Evolutionary conservation across 306 rosid genomes (phyloP), one percentile per base, ranked within the genome.

Genomic region (Quercus suber): DNA sequence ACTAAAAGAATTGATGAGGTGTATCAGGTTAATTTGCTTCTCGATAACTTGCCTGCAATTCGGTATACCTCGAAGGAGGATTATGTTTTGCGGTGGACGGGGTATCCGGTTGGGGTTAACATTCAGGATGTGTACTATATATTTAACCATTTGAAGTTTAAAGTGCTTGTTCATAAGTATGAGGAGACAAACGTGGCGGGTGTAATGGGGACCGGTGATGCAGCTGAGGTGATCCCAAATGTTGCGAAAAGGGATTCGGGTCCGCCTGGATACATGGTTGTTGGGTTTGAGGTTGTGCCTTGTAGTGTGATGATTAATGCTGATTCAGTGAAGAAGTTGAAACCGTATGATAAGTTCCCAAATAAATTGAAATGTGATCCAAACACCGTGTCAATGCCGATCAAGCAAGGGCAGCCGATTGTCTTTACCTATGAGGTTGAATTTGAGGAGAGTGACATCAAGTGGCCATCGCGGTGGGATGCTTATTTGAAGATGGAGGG

Each of bases 401-500:
- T 90, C 71, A 92, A 89, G 70, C 91, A 89, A 83, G 95, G 92
- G 59, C 91, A 94, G 79, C 88, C 98, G 0, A 20, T 94, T 71
- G 81, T 81, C 18, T 94, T 94, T 85, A 81, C 97, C 5, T 94
- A 90, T 79, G 98, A 94, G 80, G 96, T 94, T 3, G 81, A 88
- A 5, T 94, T 94, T 60, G 97, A 92, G 88, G 94, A 92, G 86
- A 92, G 97, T 80, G 96, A 90, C 78, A 90, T 94, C 88, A 92
- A 94, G 89, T 94, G 98, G 98, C 98, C 98, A 3, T 94, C 98
- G 1, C 86, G 98, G 67, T 94, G 98, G 98, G 98, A 94, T 88
- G 98, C 98, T 43, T 94, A 94, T 87, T 86, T 94, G 97, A 90
- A 94, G 88, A 94, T 94, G 98, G 97, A 94, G 88, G 98, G 98